phyloP scores from a whole-genome alignment of 176 grass and related monocot species.

The Zizania latifolia region DNA sequence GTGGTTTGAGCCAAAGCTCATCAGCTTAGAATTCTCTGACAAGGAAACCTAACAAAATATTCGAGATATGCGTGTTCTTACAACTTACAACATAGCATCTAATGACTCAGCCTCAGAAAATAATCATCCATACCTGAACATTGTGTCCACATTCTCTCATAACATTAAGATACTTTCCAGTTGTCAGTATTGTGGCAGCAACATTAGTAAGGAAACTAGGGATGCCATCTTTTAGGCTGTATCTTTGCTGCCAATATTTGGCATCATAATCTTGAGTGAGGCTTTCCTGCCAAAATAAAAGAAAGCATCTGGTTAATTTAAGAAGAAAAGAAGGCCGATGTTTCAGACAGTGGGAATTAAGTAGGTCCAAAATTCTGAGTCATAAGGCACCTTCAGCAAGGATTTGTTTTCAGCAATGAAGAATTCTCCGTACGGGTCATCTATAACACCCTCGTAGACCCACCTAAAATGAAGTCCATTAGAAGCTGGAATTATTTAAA shows the following conservation, averaged over 20 bases:
- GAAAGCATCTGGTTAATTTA: conserved; percentile 11
- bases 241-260: conserved; percentile 94
- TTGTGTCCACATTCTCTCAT: conserved; percentile 97
- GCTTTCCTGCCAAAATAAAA: conserved; percentile 63
- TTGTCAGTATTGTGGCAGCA: conserved; percentile 82
- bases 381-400: conserved; percentile 65
- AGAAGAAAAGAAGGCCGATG: not conserved
- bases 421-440: conserved; percentile 98
- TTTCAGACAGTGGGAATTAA: conserved; percentile 10
- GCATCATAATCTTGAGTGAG: conserved; percentile 91
- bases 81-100: not conserved
- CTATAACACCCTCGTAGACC: conserved; percentile 97
- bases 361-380: conserved; percentile 4
- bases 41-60: conserved; percentile 68
- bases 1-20: conserved; percentile 82
- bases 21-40: conserved; percentile 95
- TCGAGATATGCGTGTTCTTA: conserved; percentile 5
- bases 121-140: conserved; percentile 61
- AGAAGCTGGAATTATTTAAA: conserved; percentile 9
- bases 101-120: not conserved
- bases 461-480: conserved; percentile 53
- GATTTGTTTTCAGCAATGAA: conserved; percentile 99
- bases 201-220: conserved; percentile 92
- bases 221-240: conserved; percentile 90
- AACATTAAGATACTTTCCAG: conserved; percentile 96